Evolutionary conservation across 2,329 filamentous ascomycete genomes (phyloP).

Genomic region (Tolypocladium endophyticum): DNA sequence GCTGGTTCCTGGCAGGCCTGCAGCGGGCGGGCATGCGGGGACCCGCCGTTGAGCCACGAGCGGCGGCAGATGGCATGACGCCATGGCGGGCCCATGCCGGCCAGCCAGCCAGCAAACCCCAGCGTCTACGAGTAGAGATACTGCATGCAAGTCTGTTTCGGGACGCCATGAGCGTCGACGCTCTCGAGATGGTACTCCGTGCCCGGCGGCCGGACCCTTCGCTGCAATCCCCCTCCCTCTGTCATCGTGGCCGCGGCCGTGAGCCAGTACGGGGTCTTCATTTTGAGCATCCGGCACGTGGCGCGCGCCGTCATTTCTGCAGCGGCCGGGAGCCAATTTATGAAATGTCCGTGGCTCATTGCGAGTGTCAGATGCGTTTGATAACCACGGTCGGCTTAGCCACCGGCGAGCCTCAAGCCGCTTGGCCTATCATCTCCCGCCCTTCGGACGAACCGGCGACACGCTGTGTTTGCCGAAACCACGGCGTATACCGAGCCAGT

Average conservation of each 20-base stretch:
- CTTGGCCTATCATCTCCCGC: neutral
- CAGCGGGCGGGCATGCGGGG: neutral
- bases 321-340: neutral
- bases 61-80: neutral
- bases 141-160: neutral
- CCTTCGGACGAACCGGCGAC: neutral
- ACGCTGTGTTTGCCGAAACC: neutral
- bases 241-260: neutral
- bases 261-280: neutral
- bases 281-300: neutral
- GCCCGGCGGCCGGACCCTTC: no score
- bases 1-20: neutral
- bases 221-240: no score
- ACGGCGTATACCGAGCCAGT: neutral
- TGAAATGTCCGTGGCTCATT: neutral
- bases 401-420: neutral
- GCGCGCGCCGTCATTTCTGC: neutral
- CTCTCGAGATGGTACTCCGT: no score
- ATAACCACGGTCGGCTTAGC: neutral
- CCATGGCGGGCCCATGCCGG: neutral
- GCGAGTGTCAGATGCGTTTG: slow-evolving; percentile 1
- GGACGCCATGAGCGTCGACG: neutral
- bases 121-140: neutral
- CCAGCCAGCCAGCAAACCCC: neutral
- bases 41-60: neutral